Percentiles rank a stretch among this genome's conserved stretches.
These are phyloP conservation scores for Xylariales sp. DNA, from an alignment of 2,329 filamentous ascomycete genomes.

Conservation along the genomic window DNA sequence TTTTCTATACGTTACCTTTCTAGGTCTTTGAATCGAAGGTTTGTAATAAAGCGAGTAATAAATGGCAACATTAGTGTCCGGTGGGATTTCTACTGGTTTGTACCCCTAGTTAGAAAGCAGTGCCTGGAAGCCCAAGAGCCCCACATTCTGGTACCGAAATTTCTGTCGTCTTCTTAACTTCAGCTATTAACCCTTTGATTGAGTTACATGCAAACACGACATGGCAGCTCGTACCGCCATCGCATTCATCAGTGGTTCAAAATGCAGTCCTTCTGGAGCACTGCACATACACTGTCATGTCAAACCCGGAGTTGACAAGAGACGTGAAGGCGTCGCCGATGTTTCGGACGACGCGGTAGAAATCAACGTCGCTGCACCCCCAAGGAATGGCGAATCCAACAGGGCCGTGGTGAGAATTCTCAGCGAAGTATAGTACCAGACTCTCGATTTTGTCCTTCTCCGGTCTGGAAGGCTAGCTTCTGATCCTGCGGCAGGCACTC, in stretches of 20 bases:
- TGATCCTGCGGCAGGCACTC: slow-evolving; percentile 40
- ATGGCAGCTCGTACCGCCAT: slow-evolving; percentile 42
- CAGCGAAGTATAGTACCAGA: slow-evolving; percentile 52
- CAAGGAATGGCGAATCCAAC: slow-evolving; percentile 65
- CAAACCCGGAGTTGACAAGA: slow-evolving; percentile 59
- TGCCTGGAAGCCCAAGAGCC: too few species aligned
- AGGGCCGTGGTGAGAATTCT: slow-evolving; percentile 60
- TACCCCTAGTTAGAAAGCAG: too few species aligned
- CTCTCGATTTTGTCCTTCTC: background rate
- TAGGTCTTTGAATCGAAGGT: too few species aligned
- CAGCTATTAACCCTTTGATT: too few species aligned
- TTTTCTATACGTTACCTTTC: too few species aligned
- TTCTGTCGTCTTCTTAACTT: too few species aligned
- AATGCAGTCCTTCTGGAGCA: slow-evolving; percentile 28
- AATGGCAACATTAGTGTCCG: too few species aligned
- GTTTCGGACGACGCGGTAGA: slow-evolving; percentile 55
- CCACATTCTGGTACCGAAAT: too few species aligned
- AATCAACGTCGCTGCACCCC: slow-evolving; percentile 60
- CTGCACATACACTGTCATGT: slow-evolving; percentile 62
- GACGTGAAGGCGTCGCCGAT: slow-evolving; percentile 54
- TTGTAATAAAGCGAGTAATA: too few species aligned
- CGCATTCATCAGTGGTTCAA: slow-evolving; percentile 41
- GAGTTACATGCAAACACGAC: too few species aligned
- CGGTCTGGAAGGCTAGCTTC: background rate
- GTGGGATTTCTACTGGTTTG: too few species aligned